Percentiles rank a stretch among this genome's conserved stretches.
These are phyloP conservation scores for Sclerotinia spermophila DNA, from an alignment of 2,329 filamentous ascomycete genomes.

Conservation along the genomic window DNA sequence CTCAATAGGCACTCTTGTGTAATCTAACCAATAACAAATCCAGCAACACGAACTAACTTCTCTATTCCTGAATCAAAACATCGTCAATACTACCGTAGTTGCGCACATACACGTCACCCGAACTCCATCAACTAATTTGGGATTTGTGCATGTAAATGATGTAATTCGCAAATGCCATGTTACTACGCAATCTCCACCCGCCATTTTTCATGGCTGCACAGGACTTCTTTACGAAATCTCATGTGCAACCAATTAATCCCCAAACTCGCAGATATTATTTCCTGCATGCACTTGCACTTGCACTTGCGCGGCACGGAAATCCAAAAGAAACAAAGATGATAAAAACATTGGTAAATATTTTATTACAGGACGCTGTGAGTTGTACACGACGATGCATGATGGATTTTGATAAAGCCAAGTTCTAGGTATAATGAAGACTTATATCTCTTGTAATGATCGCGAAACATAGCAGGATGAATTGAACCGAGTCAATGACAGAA, in stretches of 20 bases:
- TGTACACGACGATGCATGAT: neutral
- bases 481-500: neutral
- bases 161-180: no score
- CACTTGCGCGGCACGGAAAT: neutral
- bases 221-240: no score
- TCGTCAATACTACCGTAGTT: no score
- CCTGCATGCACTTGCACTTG: neutral
- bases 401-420: neutral
- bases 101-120: no score
- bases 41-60: no score
- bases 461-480: neutral
- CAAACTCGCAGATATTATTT: neutral
- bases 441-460: neutral
- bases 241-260: neutral
- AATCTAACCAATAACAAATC: no score
- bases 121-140: no score
- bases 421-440: neutral
- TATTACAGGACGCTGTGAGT: rapidly evolving
- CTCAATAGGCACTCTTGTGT: no score
- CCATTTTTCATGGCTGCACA: no score
- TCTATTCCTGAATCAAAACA: no score
- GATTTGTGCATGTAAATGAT: no score
- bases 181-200: no score
- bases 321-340: neutral
- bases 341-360: rapidly evolving